Conservation (phyloP, 208 protist genomes). For the Leptomonas pyrrhocoris region DNA sequence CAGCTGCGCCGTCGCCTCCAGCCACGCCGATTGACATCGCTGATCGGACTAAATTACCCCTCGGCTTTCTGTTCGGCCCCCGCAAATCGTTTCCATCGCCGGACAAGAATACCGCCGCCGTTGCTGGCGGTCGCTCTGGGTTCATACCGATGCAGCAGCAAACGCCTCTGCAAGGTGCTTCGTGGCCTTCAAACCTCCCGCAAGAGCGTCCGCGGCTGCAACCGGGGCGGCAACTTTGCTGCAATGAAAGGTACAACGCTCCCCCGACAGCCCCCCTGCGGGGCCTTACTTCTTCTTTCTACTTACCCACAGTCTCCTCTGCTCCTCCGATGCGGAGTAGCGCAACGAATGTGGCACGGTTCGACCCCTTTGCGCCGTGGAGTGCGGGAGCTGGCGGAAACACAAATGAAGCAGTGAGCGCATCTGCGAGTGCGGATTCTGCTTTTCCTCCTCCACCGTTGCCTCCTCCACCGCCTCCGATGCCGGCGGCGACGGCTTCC, state of each 20-base stretch:
- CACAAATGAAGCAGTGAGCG: background rate
- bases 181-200: too few relatives aligned
- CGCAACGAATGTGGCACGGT: background rate
- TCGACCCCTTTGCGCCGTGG: conserved; percentile 6
- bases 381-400: background rate
- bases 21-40: background rate
- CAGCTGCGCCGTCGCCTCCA: background rate
- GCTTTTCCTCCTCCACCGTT: background rate
- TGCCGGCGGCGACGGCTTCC: background rate
- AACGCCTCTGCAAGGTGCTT: too few relatives aligned
- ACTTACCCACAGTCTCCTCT: too few relatives aligned
- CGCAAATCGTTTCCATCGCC: background rate
- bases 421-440: background rate
- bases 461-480: conserved; percentile 1
- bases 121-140: background rate
- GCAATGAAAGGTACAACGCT: too few relatives aligned
- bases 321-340: too few relatives aligned
- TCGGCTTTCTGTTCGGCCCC: background rate
- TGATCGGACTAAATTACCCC: background rate
- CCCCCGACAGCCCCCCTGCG: too few relatives aligned
- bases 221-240: too few relatives aligned
- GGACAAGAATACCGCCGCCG: background rate
- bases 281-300: too few relatives aligned
- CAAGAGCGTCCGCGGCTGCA: too few relatives aligned
- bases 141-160: background rate